Percentiles rank a stretch among this genome's conserved stretches.
Conservation (phyloP, 1,284 basidiomycete species). For the Cryptococcus sp. region DNA sequence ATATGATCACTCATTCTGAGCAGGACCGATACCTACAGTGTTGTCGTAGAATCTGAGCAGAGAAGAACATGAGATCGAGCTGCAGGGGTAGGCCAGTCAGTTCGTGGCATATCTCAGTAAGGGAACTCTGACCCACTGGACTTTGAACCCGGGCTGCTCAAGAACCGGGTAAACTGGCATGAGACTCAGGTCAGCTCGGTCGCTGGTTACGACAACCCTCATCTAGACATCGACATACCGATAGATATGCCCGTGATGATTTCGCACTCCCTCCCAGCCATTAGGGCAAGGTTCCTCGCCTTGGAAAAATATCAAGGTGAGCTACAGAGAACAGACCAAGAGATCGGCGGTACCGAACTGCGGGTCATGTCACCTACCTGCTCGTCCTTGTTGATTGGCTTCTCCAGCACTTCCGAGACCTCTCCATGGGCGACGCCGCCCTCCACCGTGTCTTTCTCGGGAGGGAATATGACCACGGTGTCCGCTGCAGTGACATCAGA, state of each 20-base stretch:
- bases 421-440: constrained; percentile 34
- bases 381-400: constrained; percentile 74
- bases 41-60: constrained; percentile 77
- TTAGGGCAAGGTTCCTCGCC: constrained; percentile 76
- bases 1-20: background rate
- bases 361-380: constrained; percentile 52
- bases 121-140: constrained; percentile 59
- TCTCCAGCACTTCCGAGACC: constrained; percentile 62
- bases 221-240: constrained; percentile 57
- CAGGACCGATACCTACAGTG: constrained; percentile 49
- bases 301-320: constrained; percentile 1
- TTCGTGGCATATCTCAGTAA: background rate
- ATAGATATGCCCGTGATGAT: constrained; percentile 86
- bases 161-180: constrained; percentile 72
- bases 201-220: background rate
- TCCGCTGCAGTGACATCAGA: constrained; percentile 60
- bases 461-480: constrained; percentile 82
- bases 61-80: constrained; percentile 78
- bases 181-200: background rate
- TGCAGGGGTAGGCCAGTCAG: constrained; percentile 35
- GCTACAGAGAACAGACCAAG: background rate
- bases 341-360: background rate
- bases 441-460: constrained; percentile 57
- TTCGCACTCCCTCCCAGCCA: constrained; percentile 80
- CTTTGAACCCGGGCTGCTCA: constrained; percentile 77